Evolutionary conservation across 306 rosid genomes (phyloP), one percentile per base, ranked within the genome.

Genomic region (Ceratonia siliqua): DNA sequence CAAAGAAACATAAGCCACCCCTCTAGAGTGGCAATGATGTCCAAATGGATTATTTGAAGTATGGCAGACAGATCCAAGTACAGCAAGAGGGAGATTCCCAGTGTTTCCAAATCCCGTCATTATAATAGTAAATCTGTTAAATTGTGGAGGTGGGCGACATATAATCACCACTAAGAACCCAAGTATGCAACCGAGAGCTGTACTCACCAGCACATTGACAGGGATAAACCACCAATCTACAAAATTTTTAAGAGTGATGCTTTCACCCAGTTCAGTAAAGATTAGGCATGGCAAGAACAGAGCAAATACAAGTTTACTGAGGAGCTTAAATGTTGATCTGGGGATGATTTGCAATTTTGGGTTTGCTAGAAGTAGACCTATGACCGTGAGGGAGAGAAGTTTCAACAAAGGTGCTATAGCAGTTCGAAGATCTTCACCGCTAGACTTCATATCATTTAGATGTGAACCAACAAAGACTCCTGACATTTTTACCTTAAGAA

Each of bases 21-120:
- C 97, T 62, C 93, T 82, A 0, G 96, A 68, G 67, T 89, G 83
- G 77, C 98, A 93, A 46, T 84, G 41, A 4, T 76, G 27, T 64
- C 98, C 98, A 81, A 93, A 91, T 22, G 98, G 98, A 79, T 87
- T 87, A 21, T 83, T 79, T 0, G 68, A 12, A 20, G 83, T 80
- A 74, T 87, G 98, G 62, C 98, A 93, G 42, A 93, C 96, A 53
- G 98, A 91, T 21, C 88, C 93, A 42, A 91, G 83, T 25, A 93
- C 41, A 12, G 98, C 97, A 55, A 93, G 85, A 30, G 91, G 87
- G 45, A 93, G 96, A 84, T 91, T 93, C 14, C 98, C 98, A 5
- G 98, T 93, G 82, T 93, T 93, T 57, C 97, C 97, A 57, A 93
- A 93, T 21, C 86, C 96, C 1, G 97, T 93, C 96, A 91, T 91